A percentile compares a stretch with the other conserved stretches of the same genome.
Evolutionary conservation across 2,329 filamentous ascomycete species (phyloP).

Genomic region (Geosmithia flava): DNA sequence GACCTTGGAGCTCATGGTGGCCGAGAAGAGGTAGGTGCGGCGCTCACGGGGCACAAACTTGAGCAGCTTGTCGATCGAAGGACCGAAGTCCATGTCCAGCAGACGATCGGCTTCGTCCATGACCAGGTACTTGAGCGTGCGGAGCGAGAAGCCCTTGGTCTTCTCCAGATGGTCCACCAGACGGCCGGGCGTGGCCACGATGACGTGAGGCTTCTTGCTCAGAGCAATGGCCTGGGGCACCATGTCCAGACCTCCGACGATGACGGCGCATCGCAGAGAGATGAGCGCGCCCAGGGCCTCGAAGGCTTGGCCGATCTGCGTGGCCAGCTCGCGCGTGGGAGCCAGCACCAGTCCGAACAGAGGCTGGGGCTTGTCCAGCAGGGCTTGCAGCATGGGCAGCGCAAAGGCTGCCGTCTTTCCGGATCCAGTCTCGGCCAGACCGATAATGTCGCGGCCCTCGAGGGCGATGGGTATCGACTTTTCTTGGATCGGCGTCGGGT

Average conservation of each 20-base stretch:
- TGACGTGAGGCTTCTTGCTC: slow-evolving; percentile 89
- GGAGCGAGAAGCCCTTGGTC: slow-evolving; percentile 87
- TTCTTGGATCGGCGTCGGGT: slow-evolving; percentile 79
- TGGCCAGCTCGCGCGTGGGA: slow-evolving; percentile 85
- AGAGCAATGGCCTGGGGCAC: slow-evolving; percentile 81
- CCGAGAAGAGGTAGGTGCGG: slow-evolving; percentile 82
- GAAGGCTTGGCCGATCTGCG: slow-evolving; percentile 80
- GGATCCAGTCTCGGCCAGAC: slow-evolving; percentile 85
- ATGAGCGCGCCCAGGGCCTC: slow-evolving; percentile 82
- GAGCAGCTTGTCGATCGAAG: slow-evolving; percentile 83
- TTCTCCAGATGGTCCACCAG: slow-evolving; percentile 89
- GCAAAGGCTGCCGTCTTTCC: slow-evolving; percentile 96
- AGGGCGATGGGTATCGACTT: slow-evolving; percentile 75
- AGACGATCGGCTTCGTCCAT: slow-evolving; percentile 92
- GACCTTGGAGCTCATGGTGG: slow-evolving; percentile 88
- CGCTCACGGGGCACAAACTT: slow-evolving; percentile 72
- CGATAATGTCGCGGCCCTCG: slow-evolving; percentile 75
- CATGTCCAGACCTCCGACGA: slow-evolving; percentile 95
- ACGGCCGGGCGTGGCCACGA: slow-evolving; percentile 85
- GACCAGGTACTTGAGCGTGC: slow-evolving; percentile 73
- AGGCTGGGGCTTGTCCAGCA: slow-evolving; percentile 78
- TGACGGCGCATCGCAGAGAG: slow-evolving; percentile 70
- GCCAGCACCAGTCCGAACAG: slow-evolving; percentile 85
- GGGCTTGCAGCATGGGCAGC: slow-evolving; percentile 78
- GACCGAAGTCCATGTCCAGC: slow-evolving; percentile 88